A percentile compares a stretch with the other conserved stretches of the same genome.
phyloP scores from a whole-genome alignment of 108 stramenopile species.

The Skeletonema menzelii region DNA sequence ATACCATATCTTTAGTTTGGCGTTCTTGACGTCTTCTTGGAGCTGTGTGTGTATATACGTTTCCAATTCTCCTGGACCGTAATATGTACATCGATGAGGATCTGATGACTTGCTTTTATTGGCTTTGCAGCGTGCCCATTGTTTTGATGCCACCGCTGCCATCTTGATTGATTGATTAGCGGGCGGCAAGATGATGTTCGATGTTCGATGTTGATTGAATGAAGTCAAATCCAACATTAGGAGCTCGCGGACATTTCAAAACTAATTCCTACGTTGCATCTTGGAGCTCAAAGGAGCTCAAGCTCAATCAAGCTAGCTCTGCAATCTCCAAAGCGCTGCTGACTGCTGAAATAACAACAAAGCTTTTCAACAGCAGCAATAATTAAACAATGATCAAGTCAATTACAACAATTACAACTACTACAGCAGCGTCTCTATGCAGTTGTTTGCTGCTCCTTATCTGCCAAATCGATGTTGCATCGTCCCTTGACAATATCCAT shows the following conservation, averaged over 20 bases:
- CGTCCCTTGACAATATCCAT: background rate
- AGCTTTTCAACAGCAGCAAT: too few relatives aligned
- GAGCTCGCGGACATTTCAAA: too few relatives aligned
- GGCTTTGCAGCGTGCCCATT: background rate
- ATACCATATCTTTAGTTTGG: constrained; percentile 40
- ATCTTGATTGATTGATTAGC: background rate
- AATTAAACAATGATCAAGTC: background rate
- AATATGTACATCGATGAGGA: constrained; percentile 10
- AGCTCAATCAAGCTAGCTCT: too few relatives aligned
- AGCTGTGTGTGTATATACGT: constrained; percentile 23
- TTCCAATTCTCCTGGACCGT: constrained; percentile 41
- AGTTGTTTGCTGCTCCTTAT: background rate
- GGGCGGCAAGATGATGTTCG: too few relatives aligned
- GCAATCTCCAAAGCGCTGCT: too few relatives aligned
- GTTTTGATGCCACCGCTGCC: background rate
- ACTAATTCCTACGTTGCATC: too few relatives aligned
- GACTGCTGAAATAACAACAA: background rate
- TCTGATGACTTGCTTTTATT: background rate
- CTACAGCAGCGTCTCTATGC: background rate
- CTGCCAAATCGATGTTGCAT: background rate
- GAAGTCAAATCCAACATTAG: too few relatives aligned
- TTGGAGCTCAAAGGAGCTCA: too few relatives aligned
- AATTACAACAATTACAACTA: background rate
- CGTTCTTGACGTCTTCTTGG: constrained; percentile 10
- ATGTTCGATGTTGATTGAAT: too few relatives aligned